Percentiles rank a stretch among this genome's conserved stretches.
These are phyloP conservation scores for Globisporangium ultimum DNA, from an alignment of 352 stramenopile species.

Conservation along the genomic window DNA sequence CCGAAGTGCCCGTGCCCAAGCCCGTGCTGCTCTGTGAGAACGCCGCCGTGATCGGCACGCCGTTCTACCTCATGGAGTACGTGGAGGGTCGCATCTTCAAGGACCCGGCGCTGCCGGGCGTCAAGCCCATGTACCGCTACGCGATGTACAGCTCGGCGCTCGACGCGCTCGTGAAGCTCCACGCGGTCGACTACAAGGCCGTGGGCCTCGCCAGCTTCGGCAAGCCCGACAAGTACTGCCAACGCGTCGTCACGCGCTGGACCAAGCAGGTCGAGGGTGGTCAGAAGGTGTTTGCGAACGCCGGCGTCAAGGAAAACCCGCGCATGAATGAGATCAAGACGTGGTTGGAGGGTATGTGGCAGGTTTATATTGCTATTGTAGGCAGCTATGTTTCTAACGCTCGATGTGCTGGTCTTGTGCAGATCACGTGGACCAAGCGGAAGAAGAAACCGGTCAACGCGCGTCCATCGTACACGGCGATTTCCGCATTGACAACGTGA, in stretches of 20 bases:
- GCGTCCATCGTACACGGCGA: slow-evolving; percentile 79
- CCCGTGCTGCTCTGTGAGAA: slow-evolving; percentile 69
- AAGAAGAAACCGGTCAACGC: slow-evolving; percentile 36
- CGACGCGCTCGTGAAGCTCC: slow-evolving; percentile 63
- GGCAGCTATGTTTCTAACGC: too few species aligned
- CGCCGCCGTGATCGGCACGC: slow-evolving; percentile 52
- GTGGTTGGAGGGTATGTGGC: slow-evolving; percentile 45
- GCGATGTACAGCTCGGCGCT: slow-evolving; percentile 77
- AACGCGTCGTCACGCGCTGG: slow-evolving; percentile 71
- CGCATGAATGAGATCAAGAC: slow-evolving; percentile 42
- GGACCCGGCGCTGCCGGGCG: slow-evolving; percentile 51
- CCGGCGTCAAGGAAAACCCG: slow-evolving; percentile 51
- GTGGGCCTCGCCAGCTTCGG: slow-evolving; percentile 61
- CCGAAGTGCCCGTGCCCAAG: slow-evolving; percentile 62
- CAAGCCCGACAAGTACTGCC: slow-evolving; percentile 61
- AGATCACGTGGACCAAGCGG: slow-evolving; percentile 38
- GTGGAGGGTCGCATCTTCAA: slow-evolving; percentile 74
- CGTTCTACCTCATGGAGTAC: slow-evolving; percentile 85
- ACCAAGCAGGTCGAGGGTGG: slow-evolving; percentile 63
- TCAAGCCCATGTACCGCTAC: slow-evolving; percentile 72
- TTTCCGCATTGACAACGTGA: slow-evolving; percentile 87
- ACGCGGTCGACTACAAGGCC: slow-evolving; percentile 56
- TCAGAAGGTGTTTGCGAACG: slow-evolving; percentile 40
- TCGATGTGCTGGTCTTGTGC: background rate
- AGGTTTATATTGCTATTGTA: background rate